Percentiles rank a stretch among this genome's conserved stretches.
Evolutionary conservation across 2,329 filamentous ascomycete species (phyloP).

Genomic region (Pestalotiopsis sp.): DNA sequence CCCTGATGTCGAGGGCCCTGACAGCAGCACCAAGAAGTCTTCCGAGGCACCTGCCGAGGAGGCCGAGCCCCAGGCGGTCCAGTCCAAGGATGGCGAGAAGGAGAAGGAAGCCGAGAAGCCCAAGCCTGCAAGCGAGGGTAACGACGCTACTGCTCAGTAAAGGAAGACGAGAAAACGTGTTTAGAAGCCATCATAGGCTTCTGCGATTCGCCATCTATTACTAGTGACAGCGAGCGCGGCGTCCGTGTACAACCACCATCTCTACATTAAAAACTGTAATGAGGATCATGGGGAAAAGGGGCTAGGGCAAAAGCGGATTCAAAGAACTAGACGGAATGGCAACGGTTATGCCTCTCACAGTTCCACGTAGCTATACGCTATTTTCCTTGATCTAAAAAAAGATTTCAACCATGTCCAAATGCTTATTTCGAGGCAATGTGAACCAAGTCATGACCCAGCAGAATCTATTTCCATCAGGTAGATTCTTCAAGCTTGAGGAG

Average conservation of each 20-base stretch:
- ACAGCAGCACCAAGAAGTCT: constrained; percentile 57
- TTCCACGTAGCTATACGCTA: constrained; percentile 7
- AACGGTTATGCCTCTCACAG: neutral
- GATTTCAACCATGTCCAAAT: neutral
- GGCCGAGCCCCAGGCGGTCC: constrained; percentile 46
- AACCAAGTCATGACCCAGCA: neutral
- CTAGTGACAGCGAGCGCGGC: neutral
- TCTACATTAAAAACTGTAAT: constrained; percentile 9
- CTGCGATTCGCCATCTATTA: neutral
- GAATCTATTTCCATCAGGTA: neutral
- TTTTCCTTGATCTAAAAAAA: constrained; percentile 8
- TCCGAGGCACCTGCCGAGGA: constrained; percentile 25
- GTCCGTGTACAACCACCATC: neutral
- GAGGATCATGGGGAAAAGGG: constrained; percentile 9
- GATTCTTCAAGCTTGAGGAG: no score
- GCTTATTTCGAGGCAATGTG: neutral
- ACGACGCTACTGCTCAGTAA: constrained; percentile 51
- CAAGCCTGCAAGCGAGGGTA: constrained; percentile 66
- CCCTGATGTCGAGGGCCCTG: constrained; percentile 63
- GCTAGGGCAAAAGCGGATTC: neutral
- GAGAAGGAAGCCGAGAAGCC: constrained; percentile 57
- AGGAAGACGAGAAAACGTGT: neutral
- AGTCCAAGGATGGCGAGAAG: constrained; percentile 62
- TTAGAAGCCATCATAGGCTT: neutral
- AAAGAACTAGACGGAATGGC: neutral